Base-by-base conservation (phyloP, 306 rosid genomes). In the Vicia sativa region DNA sequence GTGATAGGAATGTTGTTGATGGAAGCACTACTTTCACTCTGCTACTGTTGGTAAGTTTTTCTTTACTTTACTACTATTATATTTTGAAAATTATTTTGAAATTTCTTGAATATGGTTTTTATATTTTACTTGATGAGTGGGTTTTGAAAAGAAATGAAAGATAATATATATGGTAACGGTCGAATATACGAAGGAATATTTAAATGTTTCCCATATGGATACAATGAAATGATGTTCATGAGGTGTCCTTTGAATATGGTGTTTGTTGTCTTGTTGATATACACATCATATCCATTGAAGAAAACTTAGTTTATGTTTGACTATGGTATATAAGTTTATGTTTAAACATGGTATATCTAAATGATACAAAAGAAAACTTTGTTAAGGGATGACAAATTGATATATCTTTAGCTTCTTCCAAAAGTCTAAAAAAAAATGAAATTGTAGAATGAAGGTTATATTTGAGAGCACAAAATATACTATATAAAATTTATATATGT, bases 21-120 rank as follows among this genome's bases (percentile, higher is more conserved):
- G 98, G 98, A 1, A 87, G 95, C 81, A 93, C 98, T 2, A 93
- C 98, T 93, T 90, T 76, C 64, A 86, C 15, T 93, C 98, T 2
- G 98, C 98, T 72, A 93, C 97, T 7, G 97, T 88, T 0, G 97
- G 98, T 93, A 57, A 62, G 86, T 44, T 34, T 64, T 23, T 37
- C 21, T 54, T 23, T 15, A 38, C 16, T 13, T 42, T 21, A 29
- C 7, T 50, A 31, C 6, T 50, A 31, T 31, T 0, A 31, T 31
- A 0, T 31, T 31, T 31, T 0, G 7, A 31, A 31, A 6, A 6
- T 0, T 11, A 10, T 41, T 21, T 45, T 12, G 2, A 26, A 54
- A 50, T 2, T 54, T 4, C 13, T 55, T 55, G 38, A 13, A 12
- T 11, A 11, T 25, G 0, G 11, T 12, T 6, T 54, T 11, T 4